A percentile compares a stretch with the other conserved stretches of the same genome.
Conservation (phyloP, 345 rosid genomes). For the Ricinus communis region DNA sequence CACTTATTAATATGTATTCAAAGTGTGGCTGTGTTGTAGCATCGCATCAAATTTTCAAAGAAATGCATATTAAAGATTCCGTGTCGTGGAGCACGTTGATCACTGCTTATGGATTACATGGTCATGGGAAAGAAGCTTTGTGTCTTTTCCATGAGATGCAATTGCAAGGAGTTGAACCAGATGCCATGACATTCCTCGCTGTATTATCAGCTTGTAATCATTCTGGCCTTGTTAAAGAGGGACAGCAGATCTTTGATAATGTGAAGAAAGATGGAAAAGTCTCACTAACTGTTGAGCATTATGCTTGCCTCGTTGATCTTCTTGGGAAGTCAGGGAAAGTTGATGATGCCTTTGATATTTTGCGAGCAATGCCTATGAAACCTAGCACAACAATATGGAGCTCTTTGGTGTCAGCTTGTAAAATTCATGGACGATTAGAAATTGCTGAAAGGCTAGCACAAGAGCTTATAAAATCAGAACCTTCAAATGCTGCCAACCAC, state of each 20-base stretch:
- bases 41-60: slow-evolving; percentile 41
- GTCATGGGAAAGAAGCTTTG: slow-evolving; percentile 54
- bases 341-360: slow-evolving; percentile 39
- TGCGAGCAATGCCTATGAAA: slow-evolving; percentile 49
- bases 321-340: slow-evolving; percentile 58
- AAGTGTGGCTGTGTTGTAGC: slow-evolving; percentile 49
- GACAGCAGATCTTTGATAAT: slow-evolving; percentile 37
- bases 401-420: slow-evolving; percentile 54
- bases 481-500: slow-evolving; percentile 51
- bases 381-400: slow-evolving; percentile 49
- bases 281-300: slow-evolving; percentile 41
- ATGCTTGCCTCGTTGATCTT: slow-evolving; percentile 56
- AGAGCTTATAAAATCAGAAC: slow-evolving; percentile 42
- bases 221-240: slow-evolving; percentile 50
- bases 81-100: slow-evolving; percentile 60
- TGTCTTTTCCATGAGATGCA: slow-evolving; percentile 44
- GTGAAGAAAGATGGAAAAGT: slow-evolving; percentile 24
- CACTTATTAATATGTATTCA: slow-evolving; percentile 58
- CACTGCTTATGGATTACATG: slow-evolving; percentile 52
- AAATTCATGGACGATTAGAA: slow-evolving; percentile 44
- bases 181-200: slow-evolving; percentile 47
- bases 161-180: slow-evolving; percentile 31
- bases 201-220: slow-evolving; percentile 59
- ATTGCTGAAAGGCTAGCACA: slow-evolving; percentile 37
- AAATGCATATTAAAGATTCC: slow-evolving; percentile 42